phyloP scores from a whole-genome alignment of 2,329 filamentous ascomycete genomes.

The Elsinoe fawcettii region DNA sequence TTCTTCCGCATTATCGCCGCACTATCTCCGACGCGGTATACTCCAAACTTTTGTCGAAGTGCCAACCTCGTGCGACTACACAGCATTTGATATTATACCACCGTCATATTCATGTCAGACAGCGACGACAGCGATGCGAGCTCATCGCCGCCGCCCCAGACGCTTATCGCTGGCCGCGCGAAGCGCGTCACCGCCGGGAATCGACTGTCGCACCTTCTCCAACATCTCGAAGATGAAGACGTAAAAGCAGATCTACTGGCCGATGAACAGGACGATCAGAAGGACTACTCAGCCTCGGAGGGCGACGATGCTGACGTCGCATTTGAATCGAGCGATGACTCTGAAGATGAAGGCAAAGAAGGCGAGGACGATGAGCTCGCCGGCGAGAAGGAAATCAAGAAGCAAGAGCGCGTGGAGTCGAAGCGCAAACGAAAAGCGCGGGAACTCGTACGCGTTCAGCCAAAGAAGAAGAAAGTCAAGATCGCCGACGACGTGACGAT shows the following conservation, averaged over 20 bases:
- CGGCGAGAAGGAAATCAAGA: conserved; percentile 80
- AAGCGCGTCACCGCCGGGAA: conserved; percentile 78
- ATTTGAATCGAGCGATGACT: conserved; percentile 77
- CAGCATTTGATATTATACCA: no score
- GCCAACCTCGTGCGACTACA: no score
- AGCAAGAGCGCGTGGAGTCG: conserved; percentile 61
- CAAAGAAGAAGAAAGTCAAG: conserved; percentile 61
- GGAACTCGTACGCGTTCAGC: conserved; percentile 54
- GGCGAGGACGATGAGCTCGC: conserved; percentile 60
- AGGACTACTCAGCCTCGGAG: conserved; percentile 35
- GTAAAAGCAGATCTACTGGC: conserved; percentile 34
- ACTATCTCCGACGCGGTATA: neutral
- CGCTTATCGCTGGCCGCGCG: conserved; percentile 61
- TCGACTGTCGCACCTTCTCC: conserved; percentile 69
- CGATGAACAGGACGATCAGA: conserved; percentile 54
- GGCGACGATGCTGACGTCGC: conserved; percentile 62
- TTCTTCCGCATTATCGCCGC: neutral
- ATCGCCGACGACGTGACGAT: conserved; percentile 31
- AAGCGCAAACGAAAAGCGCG: conserved; percentile 81
- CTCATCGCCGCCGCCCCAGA: conserved; percentile 15
- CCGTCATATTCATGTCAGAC: conserved; percentile 15
- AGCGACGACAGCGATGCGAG: conserved; percentile 2
- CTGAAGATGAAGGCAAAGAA: conserved; percentile 54
- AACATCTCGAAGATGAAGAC: conserved; percentile 43
- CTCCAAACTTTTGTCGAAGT: neutral